Percentiles rank a stretch among this genome's conserved stretches.
Conservation (phyloP, 305 asterid species). For the Solanum hybrid region DNA sequence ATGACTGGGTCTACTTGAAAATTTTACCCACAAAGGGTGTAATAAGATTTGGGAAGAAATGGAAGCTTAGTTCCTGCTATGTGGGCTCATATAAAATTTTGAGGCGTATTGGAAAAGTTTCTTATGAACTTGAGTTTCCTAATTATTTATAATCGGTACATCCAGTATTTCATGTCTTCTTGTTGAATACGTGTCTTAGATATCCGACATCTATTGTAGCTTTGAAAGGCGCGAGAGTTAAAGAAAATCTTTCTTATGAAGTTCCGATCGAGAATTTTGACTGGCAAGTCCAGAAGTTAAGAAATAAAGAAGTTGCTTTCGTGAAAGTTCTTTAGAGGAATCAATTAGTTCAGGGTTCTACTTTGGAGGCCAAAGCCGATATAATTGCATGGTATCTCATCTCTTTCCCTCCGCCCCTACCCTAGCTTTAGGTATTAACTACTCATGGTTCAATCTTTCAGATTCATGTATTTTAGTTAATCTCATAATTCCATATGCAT, state of each 20-base stretch:
- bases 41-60: background rate
- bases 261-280: background rate
- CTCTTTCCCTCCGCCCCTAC: background rate
- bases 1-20: background rate
- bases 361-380: background rate
- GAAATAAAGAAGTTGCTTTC: background rate
- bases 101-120: background rate
- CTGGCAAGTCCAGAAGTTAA: background rate
- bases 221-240: background rate
- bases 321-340: background rate
- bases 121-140: background rate
- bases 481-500: background rate
- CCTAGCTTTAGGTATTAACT: background rate
- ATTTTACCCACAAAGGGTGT: background rate
- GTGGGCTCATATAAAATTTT: background rate
- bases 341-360: background rate
- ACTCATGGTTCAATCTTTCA: background rate
- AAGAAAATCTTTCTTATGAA: background rate
- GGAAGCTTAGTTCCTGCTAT: background rate
- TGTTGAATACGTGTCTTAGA: background rate
- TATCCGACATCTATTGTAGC: background rate
- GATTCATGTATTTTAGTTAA: background rate
- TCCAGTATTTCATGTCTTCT: background rate
- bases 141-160: background rate
- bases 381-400: background rate